These are phyloP conservation scores for Lactarius pseudohatsudake DNA, from an alignment of 768 basidiomycete genomes.

Conservation along the genomic window DNA sequence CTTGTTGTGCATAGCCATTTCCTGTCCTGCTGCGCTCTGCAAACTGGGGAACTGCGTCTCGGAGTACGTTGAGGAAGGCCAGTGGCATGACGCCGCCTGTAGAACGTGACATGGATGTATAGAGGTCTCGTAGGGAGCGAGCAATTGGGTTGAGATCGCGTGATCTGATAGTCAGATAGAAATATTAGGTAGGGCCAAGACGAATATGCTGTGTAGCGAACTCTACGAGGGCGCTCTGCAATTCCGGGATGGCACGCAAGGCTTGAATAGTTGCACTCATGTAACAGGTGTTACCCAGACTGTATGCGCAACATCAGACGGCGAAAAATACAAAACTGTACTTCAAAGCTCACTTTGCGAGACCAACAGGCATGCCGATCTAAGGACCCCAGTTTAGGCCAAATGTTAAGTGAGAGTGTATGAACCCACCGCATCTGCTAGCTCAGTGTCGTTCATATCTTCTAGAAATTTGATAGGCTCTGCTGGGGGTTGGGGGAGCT, in stretches of 20 bases:
- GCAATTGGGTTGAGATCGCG: conserved; percentile 36
- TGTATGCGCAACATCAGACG: conserved; percentile 12
- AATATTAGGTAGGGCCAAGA: not conserved
- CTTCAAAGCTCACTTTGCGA: conserved; percentile 58
- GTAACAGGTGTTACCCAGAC: conserved; percentile 93
- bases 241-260: conserved; percentile 88
- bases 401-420: not conserved
- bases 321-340: conserved; percentile 34
- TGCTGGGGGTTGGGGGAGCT: conserved; percentile 84
- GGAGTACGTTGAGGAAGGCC: conserved; percentile 65
- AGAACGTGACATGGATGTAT: conserved; percentile 68
- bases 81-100: conserved; percentile 73
- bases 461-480: conserved; percentile 82
- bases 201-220: conserved; percentile 38
- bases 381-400: not conserved
- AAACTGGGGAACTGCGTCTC: conserved; percentile 87
- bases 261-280: conserved; percentile 96
- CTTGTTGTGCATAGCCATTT: conserved; percentile 71
- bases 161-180: conserved; percentile 8
- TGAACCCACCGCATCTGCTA: conserved; percentile 72
- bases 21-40: conserved; percentile 60
- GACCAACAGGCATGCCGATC: conserved; percentile 79
- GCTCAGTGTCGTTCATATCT: conserved; percentile 83
- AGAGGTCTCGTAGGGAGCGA: conserved; percentile 65
- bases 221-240: conserved; percentile 68